These are phyloP conservation scores for Chaetothyriales sp. DNA, from an alignment of 2,329 filamentous ascomycete species.

Conservation along the genomic window DNA sequence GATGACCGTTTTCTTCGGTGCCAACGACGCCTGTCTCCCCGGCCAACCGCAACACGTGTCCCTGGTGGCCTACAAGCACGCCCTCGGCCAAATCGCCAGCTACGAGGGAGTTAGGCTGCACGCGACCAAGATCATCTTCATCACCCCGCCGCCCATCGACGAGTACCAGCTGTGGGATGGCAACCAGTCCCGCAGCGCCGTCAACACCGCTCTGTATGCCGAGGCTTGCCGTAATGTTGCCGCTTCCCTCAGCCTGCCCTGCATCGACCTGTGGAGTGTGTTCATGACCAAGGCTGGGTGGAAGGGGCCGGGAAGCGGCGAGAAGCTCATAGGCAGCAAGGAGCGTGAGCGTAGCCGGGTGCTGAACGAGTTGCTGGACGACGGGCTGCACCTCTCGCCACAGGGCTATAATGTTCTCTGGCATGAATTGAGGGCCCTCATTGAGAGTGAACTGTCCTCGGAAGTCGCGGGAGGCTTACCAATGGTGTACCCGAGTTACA, in stretches of 20 bases:
- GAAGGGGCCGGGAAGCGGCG: constrained; percentile 26
- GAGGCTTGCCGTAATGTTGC: constrained; percentile 53
- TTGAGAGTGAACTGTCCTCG: constrained; percentile 41
- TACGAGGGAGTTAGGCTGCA: constrained; percentile 60
- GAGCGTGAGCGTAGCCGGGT: constrained; percentile 43
- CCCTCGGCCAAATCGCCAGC: constrained; percentile 56
- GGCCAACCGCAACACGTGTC: constrained; percentile 62
- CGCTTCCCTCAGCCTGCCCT: constrained; percentile 40
- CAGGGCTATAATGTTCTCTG: constrained; percentile 44
- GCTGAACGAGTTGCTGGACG: constrained; percentile 11
- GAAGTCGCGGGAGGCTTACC: constrained; percentile 39
- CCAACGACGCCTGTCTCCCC: constrained; percentile 72
- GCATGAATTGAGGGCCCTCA: constrained; percentile 38
- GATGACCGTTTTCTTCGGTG: constrained; percentile 64
- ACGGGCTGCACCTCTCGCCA: constrained; percentile 45
- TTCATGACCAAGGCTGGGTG: constrained; percentile 55
- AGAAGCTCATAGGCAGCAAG: constrained; percentile 42
- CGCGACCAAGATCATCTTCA: constrained; percentile 62
- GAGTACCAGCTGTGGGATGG: constrained; percentile 48
- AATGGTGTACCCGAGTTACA: constrained; percentile 42
- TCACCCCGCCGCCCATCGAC: constrained; percentile 65
- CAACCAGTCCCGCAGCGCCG: constrained; percentile 45
- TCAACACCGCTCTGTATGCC: constrained; percentile 49
- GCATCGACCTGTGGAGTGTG: constrained; percentile 67
- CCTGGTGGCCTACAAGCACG: constrained; percentile 59